Evolutionary conservation across 2,329 filamentous ascomycete genomes (phyloP), one percentile per base, ranked within the genome.

Genomic region (Colletotrichum tropicale): DNA sequence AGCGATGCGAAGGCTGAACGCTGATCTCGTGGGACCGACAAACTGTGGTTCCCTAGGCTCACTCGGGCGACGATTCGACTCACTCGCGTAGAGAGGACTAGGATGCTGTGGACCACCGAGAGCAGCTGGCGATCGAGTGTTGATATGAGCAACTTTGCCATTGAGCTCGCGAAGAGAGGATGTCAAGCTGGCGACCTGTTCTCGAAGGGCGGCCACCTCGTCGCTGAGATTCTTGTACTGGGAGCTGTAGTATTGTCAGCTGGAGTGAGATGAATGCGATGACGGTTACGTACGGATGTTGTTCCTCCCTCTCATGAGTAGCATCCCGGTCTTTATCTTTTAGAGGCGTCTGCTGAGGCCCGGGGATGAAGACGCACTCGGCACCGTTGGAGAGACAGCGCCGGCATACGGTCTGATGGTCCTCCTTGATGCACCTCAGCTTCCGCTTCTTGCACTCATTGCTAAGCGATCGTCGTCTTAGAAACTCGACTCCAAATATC

Each of bases 361-460:
- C 77, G 56, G 77, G 76, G 34, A 74, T 79, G 58, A 81, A 82
- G 8, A 80, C 77, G 52, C 83, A 84, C 1, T 66, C 69, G 16
- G 81, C 68, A 1, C 81, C 81, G 60, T 79, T 78, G 9, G 77
- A 70, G 16, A 80, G 77, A 32, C 84, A 85, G 62, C 83, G 75
- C 74, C 83, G 80, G 56, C 84, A 85, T 24, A 69, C 77, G 1
- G 73, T 74, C 30, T 81, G 77, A 6, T 72, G 62, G 9, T 78
- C 78, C 0, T 75, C 74, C 2, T 81, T 81, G 48, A 84, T 79
- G 76, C 85, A 87, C 73, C 86, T 87, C 70, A 86, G 83, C 71
- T 86, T 86, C 32, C 84, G 78, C 52, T 83, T 84, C 73, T 86
- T 86, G 76, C 85, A 87, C 26, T 86, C 84, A 66, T 86, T 82